Evolutionary conservation across 352 stramenopile genomes (phyloP).

Genomic region (Globisporangium polare): DNA sequence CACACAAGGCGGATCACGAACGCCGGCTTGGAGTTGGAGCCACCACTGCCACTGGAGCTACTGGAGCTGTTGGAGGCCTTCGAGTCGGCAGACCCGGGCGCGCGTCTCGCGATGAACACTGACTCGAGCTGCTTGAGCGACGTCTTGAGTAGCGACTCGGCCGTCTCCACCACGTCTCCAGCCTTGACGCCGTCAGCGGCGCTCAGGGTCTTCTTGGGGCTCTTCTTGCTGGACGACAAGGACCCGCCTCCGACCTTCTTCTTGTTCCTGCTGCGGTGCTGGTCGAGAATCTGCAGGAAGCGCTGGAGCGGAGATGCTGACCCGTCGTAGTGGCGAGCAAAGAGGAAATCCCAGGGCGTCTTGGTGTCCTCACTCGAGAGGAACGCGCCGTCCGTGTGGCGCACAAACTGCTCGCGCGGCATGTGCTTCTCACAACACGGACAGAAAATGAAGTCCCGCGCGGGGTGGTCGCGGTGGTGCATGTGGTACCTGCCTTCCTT

Average conservation of each 20-base stretch:
- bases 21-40: not conserved
- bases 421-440: constrained; percentile 11
- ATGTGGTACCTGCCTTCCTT: constrained; percentile 2
- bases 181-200: not conserved
- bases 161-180: not conserved
- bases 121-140: constrained; percentile 1
- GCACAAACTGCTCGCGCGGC: constrained; percentile 9
- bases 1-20: constrained; percentile 13
- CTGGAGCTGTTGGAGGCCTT: not conserved
- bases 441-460: constrained; percentile 1
- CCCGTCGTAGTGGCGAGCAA: constrained; percentile 8
- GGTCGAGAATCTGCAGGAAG: constrained; percentile 8
- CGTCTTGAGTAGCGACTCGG: not conserved
- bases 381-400: constrained; percentile 6
- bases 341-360: constrained; percentile 10
- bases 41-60: not conserved
- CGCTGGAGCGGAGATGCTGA: not conserved
- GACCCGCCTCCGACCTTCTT: not conserved
- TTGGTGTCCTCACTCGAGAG: not conserved
- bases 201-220: not conserved
- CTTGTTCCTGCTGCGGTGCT: not conserved
- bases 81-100: not conserved
- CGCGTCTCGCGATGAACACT: not conserved
- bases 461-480: not conserved
- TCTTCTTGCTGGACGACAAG: not conserved